Conservation (phyloP, 768 basidiomycete species). For the Psilocybe sp. region DNA sequence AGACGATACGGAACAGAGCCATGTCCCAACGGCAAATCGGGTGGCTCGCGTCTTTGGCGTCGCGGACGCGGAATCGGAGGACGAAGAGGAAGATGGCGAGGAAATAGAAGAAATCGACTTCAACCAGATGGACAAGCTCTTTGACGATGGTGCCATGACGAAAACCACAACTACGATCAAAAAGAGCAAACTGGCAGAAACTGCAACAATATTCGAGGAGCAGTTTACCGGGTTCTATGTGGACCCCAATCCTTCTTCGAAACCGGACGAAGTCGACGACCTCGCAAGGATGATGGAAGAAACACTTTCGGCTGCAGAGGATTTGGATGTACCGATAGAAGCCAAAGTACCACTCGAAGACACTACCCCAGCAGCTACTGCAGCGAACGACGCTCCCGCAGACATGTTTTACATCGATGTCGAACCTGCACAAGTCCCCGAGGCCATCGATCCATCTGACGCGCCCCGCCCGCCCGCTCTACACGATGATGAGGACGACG, state of each 20-base stretch:
- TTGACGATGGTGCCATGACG: constrained; percentile 25
- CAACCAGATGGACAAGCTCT: constrained; percentile 50
- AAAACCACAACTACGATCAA: constrained; percentile 14
- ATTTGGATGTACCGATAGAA: not conserved
- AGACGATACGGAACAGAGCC: constrained; percentile 50
- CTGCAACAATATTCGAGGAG: constrained; percentile 9
- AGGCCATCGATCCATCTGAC: constrained; percentile 10
- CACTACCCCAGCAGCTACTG: too few relatives aligned
- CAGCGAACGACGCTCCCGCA: not conserved
- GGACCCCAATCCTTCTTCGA: constrained; percentile 4
- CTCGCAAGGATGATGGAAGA: constrained; percentile 20
- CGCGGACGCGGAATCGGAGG: constrained; percentile 20
- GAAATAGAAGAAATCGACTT: constrained; percentile 65
- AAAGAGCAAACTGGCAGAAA: constrained; percentile 12
- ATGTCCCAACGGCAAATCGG: constrained; percentile 69
- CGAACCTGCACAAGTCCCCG: constrained; percentile 20
- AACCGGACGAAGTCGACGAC: constrained; percentile 9
- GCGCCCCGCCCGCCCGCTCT: constrained; percentile 17
- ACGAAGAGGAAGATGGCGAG: constrained; percentile 28
- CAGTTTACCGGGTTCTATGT: constrained; percentile 15
- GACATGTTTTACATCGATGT: constrained; percentile 12
- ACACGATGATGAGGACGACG: constrained; percentile 45
- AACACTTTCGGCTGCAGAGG: constrained; percentile 13
- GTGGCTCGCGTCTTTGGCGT: constrained; percentile 63
- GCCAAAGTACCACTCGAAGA: not conserved